Base-by-base conservation (phyloP, 768 basidiomycete genomes). In the Cystofilobasidium capitatum region DNA sequence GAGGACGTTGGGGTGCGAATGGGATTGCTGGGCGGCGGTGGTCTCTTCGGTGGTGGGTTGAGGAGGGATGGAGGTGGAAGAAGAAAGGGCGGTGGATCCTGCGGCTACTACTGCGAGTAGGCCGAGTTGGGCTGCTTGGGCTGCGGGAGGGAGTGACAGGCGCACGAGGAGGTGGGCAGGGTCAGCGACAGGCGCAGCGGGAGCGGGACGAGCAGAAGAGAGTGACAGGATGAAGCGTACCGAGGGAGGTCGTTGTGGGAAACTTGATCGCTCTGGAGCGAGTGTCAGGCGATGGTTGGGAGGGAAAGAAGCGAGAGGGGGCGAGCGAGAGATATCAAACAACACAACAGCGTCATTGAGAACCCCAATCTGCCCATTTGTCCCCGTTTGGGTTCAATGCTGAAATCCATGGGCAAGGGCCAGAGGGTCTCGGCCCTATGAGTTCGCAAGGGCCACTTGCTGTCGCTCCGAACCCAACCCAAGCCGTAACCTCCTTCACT, bases 41-140 rank as follows among this genome's bases (percentile, higher is more conserved):
- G 26, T 12, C 10, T 10, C 10, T 20, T 42, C 40, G 40, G 40
- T 20, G 40, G 40, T 20, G 40, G 40, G 40, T 20, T 42, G 40
- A 10, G 40, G 20, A n/a, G 49, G 49, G 49, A 8, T 51, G 51
- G 51, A 6, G 17, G 49, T 10, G 8, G 49, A 12, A 2, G 51
- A 33, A 20, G 26, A 14, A 31, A 55, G 51, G 26, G 51, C 31
- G 51, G 51, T 55, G 7, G 51, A 55, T 6, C 51, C 51, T 13
- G 51, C 51, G 29, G 51, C 51, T 26, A 55, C 51, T 26, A 55
- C 51, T 8, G 51, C 51, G 51, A 55, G 51, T 3, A 55, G 31
- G 51, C 51, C 51, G 51, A 55, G 51, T 31, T 55, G 51, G 31
- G 51, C 51, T 16, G 51, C 51, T 26, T 26, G n/a, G n/a, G n/a